Evolutionary conservation across 257 asterid genomes (phyloP), one percentile per base, ranked within the genome.

Genomic region (Solanum microdontum): DNA sequence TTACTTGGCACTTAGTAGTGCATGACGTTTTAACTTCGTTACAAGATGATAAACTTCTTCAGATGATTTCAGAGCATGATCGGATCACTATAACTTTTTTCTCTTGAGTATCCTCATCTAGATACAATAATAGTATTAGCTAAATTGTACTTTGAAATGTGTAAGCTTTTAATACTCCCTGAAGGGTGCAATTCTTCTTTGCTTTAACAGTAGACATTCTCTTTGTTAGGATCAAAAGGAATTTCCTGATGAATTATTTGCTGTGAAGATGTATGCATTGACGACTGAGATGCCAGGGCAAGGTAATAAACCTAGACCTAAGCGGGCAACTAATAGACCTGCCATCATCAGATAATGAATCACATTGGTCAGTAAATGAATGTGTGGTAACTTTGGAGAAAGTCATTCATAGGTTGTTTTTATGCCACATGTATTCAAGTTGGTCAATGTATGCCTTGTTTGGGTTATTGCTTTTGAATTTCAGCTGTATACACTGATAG

Each of bases 201-300:
- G n/a, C 26, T 37, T 8, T 73, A 26, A 68, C 37, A 17, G 28
- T 82, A 30, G 76, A 17, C 40, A 19, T 39, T 64, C 7, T 69
- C 82, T 48, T 74, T 86, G 70, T 70, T 96, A 94, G 98, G 98
- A 94, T 91, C 99, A 97, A 88, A 93, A 79, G 62, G 98, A 95
- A 34, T 94, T 97, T 87, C 99, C 99, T 0, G 82, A 90, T 85
- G 99, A 90, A 88, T 87, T 97, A 86, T 95, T 95, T 85, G 95
- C 95, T 3, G 99, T 97, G 72, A 97, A 94, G 97, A 93, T 95
- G 95, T 97, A 95, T 88, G 99, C 99, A 21, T 89, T 97, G 89
- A 87, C 94, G 5, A 89, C 95, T 36, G 98, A 97, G 90, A 88
- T 89, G 89, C 98, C 97, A 40, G 92, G 90, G 93, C 90, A 88